A percentile compares a stretch with the other conserved stretches of the same genome.
phyloP scores from a whole-genome alignment of 208 protist species.

The Leishmania martiniquensis region DNA sequence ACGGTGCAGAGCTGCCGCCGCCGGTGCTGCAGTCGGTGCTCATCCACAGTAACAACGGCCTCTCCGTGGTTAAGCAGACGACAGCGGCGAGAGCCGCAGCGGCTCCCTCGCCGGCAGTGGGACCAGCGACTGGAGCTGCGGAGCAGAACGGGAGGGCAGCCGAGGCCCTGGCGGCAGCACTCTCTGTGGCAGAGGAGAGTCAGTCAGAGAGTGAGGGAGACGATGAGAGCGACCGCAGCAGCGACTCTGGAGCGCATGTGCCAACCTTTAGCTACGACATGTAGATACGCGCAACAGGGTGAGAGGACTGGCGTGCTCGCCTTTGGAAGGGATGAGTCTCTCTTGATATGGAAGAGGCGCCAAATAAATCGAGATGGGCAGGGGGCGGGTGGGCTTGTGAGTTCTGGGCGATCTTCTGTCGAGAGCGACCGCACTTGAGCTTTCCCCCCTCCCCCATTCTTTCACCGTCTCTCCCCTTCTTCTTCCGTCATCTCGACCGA shows the following conservation, averaged over 20 bases:
- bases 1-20: conserved; percentile 6
- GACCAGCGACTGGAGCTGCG: background rate
- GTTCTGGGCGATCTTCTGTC: background rate
- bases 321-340: background rate
- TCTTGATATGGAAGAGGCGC: background rate
- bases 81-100: background rate
- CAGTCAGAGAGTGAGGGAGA: conserved; percentile 14
- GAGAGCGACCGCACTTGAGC: background rate
- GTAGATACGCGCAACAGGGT: conserved; percentile 2
- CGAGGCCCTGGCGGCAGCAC: background rate
- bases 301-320: background rate
- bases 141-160: background rate
- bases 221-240: conserved; percentile 27
- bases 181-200: background rate
- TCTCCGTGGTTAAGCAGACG: conserved; percentile 10
- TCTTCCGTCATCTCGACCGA: too few species aligned
- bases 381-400: background rate
- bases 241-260: conserved; percentile 33
- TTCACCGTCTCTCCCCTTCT: background rate
- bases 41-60: conserved; percentile 58
- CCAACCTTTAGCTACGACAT: conserved; percentile 29
- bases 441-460: background rate
- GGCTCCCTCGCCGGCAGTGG: conserved; percentile 4
- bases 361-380: too few species aligned
- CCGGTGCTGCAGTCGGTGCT: conserved; percentile 53